Percentiles rank a stretch among this genome's conserved stretches.
phyloP scores from a whole-genome alignment of 768 basidiomycete genomes.

The Serpula lacrymans region DNA sequence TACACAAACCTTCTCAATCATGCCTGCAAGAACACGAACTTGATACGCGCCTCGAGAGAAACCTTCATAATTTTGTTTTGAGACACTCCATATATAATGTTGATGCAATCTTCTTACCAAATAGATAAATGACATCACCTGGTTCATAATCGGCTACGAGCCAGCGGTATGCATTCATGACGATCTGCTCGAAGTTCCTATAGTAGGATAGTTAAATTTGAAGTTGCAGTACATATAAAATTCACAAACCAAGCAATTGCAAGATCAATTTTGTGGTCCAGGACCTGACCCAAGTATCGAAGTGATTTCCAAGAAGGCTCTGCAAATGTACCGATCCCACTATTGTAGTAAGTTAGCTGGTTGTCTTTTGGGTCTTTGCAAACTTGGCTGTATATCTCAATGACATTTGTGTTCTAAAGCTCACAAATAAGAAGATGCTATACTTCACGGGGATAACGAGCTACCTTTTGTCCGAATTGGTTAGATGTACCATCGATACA shows the following conservation, averaged over 20 bases:
- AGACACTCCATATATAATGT: too few relatives aligned
- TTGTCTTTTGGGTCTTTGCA: constrained; percentile 1
- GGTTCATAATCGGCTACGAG: constrained; percentile 24
- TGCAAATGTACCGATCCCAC: constrained; percentile 8
- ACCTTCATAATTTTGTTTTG: too few relatives aligned
- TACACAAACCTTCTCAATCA: constrained; percentile 33
- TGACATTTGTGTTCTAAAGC: constrained; percentile 18
- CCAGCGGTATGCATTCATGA: constrained; percentile 33
- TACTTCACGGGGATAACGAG: too few relatives aligned
- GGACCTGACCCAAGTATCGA: constrained; percentile 1
- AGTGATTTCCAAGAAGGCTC: neutral
- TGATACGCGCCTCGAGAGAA: constrained; percentile 45
- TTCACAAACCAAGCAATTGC: constrained; percentile 10
- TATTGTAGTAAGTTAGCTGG: constrained; percentile 20
- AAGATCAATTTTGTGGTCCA: constrained; percentile 5
- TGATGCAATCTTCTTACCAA: constrained; percentile 23
- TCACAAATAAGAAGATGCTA: too few relatives aligned
- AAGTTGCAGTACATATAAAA: too few relatives aligned
- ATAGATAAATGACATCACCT: constrained; percentile 33
- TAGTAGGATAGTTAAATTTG: too few relatives aligned
- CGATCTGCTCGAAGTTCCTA: constrained; percentile 34
- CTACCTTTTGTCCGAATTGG: neutral
- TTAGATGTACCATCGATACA: constrained; percentile 18
- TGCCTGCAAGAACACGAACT: constrained; percentile 37
- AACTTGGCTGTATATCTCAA: constrained; percentile 16